Conservation (phyloP, 306 rosid species). For the Lathyrus tuberosus region DNA sequence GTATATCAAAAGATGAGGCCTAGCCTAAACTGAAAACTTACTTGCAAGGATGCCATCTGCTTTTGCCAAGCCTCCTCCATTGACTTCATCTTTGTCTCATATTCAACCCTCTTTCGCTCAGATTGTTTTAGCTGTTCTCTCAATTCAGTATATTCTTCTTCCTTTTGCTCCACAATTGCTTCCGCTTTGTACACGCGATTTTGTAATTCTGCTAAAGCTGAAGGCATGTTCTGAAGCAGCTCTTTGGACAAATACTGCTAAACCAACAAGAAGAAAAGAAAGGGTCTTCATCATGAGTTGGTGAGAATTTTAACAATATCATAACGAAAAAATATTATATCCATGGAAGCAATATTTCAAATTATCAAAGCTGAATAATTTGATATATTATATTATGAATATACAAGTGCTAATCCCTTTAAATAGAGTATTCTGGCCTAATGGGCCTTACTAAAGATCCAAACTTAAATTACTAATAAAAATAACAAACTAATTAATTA, state of each 20-base stretch:
- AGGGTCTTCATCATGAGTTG: constrained; percentile 11
- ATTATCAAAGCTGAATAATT: too few species aligned
- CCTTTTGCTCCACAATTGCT: constrained; percentile 71
- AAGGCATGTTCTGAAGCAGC: constrained; percentile 52
- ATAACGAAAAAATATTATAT: neutral
- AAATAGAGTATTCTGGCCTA: too few species aligned
- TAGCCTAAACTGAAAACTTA: constrained; percentile 55
- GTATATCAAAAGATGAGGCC: constrained; percentile 25
- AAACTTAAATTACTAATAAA: too few species aligned
- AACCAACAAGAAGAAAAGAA: constrained; percentile 17
- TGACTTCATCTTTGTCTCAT: constrained; percentile 84
- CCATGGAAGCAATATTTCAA: neutral
- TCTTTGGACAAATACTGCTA: constrained; percentile 57
- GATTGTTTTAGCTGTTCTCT: constrained; percentile 73
- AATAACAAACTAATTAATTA: too few species aligned
- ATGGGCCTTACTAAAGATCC: too few species aligned
- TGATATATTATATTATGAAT: too few species aligned
- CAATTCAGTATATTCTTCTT: constrained; percentile 78
- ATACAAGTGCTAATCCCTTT: too few species aligned
- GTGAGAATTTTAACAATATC: constrained; percentile 10
- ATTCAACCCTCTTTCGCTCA: constrained; percentile 80
- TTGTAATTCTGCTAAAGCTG: constrained; percentile 68
- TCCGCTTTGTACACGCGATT: constrained; percentile 67
- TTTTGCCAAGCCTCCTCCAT: constrained; percentile 96
- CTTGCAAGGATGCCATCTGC: constrained; percentile 95